These are phyloP conservation scores for Earliella scabrosa DNA, from an alignment of 1,284 basidiomycete species.

Conservation along the genomic window DNA sequence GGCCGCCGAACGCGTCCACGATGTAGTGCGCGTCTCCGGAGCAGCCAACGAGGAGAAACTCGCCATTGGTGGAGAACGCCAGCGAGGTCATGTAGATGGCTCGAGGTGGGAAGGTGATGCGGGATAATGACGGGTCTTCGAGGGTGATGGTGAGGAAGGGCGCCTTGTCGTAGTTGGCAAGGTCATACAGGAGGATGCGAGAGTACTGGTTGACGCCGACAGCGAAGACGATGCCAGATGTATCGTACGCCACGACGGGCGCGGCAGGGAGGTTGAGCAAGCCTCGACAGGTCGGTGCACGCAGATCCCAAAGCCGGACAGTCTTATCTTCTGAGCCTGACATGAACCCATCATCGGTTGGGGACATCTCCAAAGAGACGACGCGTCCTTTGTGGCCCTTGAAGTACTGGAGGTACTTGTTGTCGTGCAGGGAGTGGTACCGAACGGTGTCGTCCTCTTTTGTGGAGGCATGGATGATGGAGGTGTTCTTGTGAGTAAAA, in stretches of 20 bases:
- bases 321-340: slow-evolving; percentile 94
- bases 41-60: slow-evolving; percentile 91
- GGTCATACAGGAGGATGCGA: slow-evolving; percentile 88
- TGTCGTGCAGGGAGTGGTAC: slow-evolving; percentile 95
- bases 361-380: slow-evolving; percentile 90
- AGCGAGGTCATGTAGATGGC: slow-evolving; percentile 91
- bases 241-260: slow-evolving; percentile 91
- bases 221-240: slow-evolving; percentile 89
- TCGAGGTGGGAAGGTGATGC: slow-evolving; percentile 83
- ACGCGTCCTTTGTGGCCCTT: slow-evolving; percentile 92
- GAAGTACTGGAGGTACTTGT: slow-evolving; percentile 95
- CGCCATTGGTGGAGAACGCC: slow-evolving; percentile 88
- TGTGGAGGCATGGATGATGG: slow-evolving; percentile 91
- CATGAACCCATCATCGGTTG: slow-evolving; percentile 94
- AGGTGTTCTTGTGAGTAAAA: slow-evolving; percentile 89
- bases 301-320: slow-evolving; percentile 96
- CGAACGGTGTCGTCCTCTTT: slow-evolving; percentile 95
- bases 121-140: slow-evolving; percentile 76
- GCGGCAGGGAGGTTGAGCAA: slow-evolving; percentile 72
- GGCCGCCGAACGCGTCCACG: slow-evolving; percentile 86
- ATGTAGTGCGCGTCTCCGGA: slow-evolving; percentile 93
- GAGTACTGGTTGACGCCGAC: slow-evolving; percentile 89
- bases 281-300: slow-evolving; percentile 77
- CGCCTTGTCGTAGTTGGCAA: slow-evolving; percentile 87
- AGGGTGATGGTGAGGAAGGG: slow-evolving; percentile 88